Conservation (phyloP, 2,329 filamentous ascomycete genomes). For the Penicillium sp. region DNA sequence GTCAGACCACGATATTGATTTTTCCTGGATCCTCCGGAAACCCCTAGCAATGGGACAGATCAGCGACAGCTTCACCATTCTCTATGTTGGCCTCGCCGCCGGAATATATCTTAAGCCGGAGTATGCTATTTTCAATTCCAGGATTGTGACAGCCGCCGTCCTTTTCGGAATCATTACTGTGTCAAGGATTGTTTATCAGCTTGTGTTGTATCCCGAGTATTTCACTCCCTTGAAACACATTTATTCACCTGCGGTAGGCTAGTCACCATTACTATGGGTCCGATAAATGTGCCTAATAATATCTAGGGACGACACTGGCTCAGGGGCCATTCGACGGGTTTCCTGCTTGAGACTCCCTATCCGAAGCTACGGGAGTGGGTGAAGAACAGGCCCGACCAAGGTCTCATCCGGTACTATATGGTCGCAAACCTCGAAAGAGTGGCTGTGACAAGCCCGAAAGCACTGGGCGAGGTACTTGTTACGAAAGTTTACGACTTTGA, state of each 20-base stretch:
- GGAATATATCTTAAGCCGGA: slow-evolving; percentile 25
- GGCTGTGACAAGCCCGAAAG: slow-evolving; percentile 61
- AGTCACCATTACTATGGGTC: neutral
- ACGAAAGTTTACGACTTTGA: slow-evolving; percentile 68
- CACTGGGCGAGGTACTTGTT: slow-evolving; percentile 67
- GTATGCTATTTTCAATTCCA: slow-evolving; percentile 32
- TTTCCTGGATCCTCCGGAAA: neutral
- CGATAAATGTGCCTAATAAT: slow-evolving; percentile 3
- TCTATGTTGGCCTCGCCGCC: slow-evolving; percentile 21
- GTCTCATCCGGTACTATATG: slow-evolving; percentile 65
- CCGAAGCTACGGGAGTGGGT: slow-evolving; percentile 50
- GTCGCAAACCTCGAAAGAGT: slow-evolving; percentile 63
- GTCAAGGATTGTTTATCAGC: slow-evolving; percentile 29
- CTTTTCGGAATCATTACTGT: slow-evolving; percentile 24
- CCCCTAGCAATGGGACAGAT: slow-evolving; percentile 11
- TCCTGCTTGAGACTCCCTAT: slow-evolving; percentile 43
- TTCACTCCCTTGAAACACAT: slow-evolving; percentile 59
- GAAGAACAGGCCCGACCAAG: slow-evolving; percentile 62
- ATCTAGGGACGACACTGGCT: slow-evolving; percentile 42
- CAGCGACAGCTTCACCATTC: slow-evolving; percentile 10
- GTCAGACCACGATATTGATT: neutral
- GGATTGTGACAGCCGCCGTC: slow-evolving; percentile 21
- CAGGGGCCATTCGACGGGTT: slow-evolving; percentile 44
- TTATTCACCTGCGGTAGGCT: slow-evolving; percentile 51
- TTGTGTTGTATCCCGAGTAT: slow-evolving; percentile 57